Evolutionary conservation across 2,329 filamentous ascomycete species (phyloP).

Genomic region (Dactylella cylindrospora): DNA sequence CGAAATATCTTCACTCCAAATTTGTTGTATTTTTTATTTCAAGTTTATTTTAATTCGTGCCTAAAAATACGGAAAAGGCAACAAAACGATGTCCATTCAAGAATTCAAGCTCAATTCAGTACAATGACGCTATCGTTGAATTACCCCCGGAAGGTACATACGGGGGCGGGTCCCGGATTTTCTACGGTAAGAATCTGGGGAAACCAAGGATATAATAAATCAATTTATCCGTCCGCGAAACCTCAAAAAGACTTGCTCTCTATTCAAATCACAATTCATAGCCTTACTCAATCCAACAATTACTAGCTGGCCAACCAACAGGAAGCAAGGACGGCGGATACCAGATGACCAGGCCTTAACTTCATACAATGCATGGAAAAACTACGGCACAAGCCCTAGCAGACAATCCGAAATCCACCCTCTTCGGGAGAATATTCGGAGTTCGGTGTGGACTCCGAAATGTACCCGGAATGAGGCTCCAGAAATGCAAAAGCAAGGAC

Average conservation of each 20-base stretch:
- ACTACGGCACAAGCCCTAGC: constrained; percentile 20
- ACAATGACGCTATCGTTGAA: constrained; percentile 1
- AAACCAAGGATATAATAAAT: constrained; percentile 22
- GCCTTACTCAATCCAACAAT: no score
- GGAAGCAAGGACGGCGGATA: no score
- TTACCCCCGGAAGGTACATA: constrained; percentile 1
- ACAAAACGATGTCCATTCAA: neutral
- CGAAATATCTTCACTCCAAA: neutral
- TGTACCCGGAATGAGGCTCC: neutral
- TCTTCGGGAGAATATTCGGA: constrained; percentile 40
- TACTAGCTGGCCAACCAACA: no score
- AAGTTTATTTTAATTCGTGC: neutral
- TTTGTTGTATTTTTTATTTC: neutral
- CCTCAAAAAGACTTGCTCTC: no score
- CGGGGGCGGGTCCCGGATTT: constrained; percentile 5
- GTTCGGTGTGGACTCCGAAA: neutral
- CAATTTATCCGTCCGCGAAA: no score
- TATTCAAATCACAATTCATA: no score
- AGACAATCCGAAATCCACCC: constrained; percentile 23
- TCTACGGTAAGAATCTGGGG: constrained; percentile 26
- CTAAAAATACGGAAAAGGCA: constrained; percentile 1
- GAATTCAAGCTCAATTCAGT: neutral
- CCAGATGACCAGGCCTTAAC: no score
- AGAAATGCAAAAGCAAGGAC: no score
- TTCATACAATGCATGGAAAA: constrained; percentile 22